A percentile compares a stretch with the other conserved stretches of the same genome.
Evolutionary conservation across 1,139 yeast genomes (phyloP).

Genomic region (Geotrichum macrosporum): DNA sequence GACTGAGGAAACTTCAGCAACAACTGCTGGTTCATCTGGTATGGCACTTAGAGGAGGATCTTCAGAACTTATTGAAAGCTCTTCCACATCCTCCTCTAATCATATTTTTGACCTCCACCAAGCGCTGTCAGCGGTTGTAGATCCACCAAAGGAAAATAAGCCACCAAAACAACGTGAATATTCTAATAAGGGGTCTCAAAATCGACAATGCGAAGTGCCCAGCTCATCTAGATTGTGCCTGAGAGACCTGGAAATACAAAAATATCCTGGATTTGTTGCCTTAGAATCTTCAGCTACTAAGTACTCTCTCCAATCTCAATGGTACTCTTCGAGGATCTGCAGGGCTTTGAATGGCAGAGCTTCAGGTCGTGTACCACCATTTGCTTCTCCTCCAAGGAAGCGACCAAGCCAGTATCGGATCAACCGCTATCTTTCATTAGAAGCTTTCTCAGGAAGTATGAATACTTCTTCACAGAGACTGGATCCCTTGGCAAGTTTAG

Average conservation of each 20-base stretch:
- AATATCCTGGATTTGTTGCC: not conserved
- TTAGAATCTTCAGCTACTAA: not conserved
- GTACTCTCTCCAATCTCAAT: not conserved
- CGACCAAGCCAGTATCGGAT: not conserved
- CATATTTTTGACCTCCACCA: not conserved
- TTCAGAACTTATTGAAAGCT: not conserved
- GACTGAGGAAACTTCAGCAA: not conserved
- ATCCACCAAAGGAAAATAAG: not conserved
- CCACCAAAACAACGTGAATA: not conserved
- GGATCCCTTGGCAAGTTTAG: not conserved
- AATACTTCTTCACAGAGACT: not conserved
- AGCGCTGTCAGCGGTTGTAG: not conserved
- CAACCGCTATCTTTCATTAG: not conserved
- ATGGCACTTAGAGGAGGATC: not conserved
- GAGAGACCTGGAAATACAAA: not conserved
- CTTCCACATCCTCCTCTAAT: not conserved
- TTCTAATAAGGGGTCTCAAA: too few species aligned
- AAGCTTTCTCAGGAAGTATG: not conserved
- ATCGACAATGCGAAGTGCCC: too few species aligned
- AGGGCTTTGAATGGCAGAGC: not conserved
- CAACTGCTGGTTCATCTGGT: not conserved
- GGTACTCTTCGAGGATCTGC: not conserved
- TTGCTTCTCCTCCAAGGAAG: not conserved
- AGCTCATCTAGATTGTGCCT: too few species aligned
- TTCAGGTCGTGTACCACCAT: not conserved